Evolutionary conservation across 73 alveolate genomes (phyloP).

Genomic region (Stentor coeruleus): DNA sequence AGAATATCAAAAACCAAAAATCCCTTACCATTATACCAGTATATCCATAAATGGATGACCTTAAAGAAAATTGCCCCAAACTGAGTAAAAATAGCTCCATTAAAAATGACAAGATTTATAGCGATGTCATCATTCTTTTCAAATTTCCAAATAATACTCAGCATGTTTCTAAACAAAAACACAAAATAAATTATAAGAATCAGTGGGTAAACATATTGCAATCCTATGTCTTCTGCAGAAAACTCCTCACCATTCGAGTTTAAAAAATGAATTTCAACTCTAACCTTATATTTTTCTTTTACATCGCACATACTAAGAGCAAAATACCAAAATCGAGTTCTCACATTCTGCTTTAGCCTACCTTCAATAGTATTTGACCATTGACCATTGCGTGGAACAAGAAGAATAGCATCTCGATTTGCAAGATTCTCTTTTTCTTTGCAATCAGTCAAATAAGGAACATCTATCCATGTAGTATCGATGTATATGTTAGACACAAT

Average conservation of each 20-base stretch:
- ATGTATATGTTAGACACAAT: not conserved
- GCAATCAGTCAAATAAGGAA: not conserved
- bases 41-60: not conserved
- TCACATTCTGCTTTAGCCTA: not conserved
- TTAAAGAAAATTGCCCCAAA: slow-evolving; percentile 22
- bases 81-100: not conserved
- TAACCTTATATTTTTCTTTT: not conserved
- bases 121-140: slow-evolving; percentile 13
- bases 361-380: slow-evolving; percentile 10
- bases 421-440: not conserved
- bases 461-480: slow-evolving; percentile 19
- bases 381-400: not conserved
- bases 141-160: not conserved
- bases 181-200: not conserved
- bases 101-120: not conserved
- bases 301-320: slow-evolving; percentile 18
- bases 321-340: not conserved
- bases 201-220: not conserved
- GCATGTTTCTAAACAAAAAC: not conserved
- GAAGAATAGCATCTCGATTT: not conserved
- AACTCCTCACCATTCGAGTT: slow-evolving; percentile 3
- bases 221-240: slow-evolving; percentile 26
- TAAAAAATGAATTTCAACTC: slow-evolving; percentile 16
- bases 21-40: slow-evolving; percentile 29
- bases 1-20: slow-evolving; percentile 3